Conservation (phyloP, 1,284 basidiomycete species). For the Crocinoboletus sp. region DNA sequence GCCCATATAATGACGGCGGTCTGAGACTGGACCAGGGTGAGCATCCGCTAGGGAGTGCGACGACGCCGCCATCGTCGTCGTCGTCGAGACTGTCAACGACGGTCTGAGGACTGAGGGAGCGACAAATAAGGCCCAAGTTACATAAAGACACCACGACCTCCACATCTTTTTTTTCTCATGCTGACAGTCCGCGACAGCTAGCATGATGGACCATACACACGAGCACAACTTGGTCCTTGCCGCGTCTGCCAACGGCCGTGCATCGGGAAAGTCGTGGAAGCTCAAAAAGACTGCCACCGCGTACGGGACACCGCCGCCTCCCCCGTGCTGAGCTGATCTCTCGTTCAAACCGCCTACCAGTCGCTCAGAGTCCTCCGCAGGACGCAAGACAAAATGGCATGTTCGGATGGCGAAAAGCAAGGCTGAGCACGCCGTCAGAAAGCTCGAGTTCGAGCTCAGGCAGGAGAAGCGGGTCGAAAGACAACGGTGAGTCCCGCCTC, state of each 20-base stretch:
- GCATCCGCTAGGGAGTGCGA: constrained; percentile 22
- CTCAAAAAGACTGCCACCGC: constrained; percentile 53
- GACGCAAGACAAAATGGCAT: constrained; percentile 65
- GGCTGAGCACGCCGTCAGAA: constrained; percentile 63
- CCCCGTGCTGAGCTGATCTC: constrained; percentile 1
- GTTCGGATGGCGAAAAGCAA: constrained; percentile 65
- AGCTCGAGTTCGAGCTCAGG: constrained; percentile 65
- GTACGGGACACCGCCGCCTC: constrained; percentile 38
- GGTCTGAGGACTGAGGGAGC: not conserved
- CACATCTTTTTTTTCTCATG: constrained; percentile 19
- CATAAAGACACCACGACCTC: constrained; percentile 17
- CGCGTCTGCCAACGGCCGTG: constrained; percentile 54
- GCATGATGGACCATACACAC: not conserved
- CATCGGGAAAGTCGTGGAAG: constrained; percentile 71
- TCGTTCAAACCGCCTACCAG: constrained; percentile 35
- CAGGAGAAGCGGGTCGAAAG: constrained; percentile 70
- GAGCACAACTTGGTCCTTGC: constrained; percentile 38
- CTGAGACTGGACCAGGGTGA: constrained; percentile 31
- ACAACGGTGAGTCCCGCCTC: constrained; percentile 41
- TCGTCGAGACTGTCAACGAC: not conserved
- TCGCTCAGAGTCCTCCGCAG: constrained; percentile 61
- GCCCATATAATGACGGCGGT: constrained; percentile 42
- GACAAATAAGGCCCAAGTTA: constrained; percentile 13
- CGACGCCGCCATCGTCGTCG: constrained; percentile 16
- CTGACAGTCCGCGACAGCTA: not conserved